These are phyloP conservation scores for barrel medic (Medicago truncatula) DNA, from an alignment of 306 rosid genomes.

Conservation along the genomic window MtrunA17r5.0-ANR NC_053042.1:3211001-3211500, in stretches of 20 bases:
- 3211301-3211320: not conserved
- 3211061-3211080: not conserved
- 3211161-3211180: constrained; percentile 10
- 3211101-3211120: not conserved
- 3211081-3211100: not conserved
- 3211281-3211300: not conserved
- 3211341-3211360: constrained; percentile 41
- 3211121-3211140: constrained; percentile 29
- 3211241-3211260: not conserved
- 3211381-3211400: constrained; percentile 93
- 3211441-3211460: constrained; percentile 88
- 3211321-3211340: constrained; percentile 3
- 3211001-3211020: constrained; percentile 13
- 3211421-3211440: constrained; percentile 86
- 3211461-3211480: constrained; percentile 33
- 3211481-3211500: not conserved
- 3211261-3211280: not conserved
- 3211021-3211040: not conserved
- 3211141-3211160: constrained; percentile 6
- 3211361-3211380: constrained; percentile 77
- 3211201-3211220: not conserved
- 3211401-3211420: constrained; percentile 92
- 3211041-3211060: not conserved
- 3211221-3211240: not conserved
- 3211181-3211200: constrained; percentile 8